Evolutionary conservation across 2,329 filamentous ascomycete genomes (phyloP), one percentile per base, ranked within the genome.

Genomic region (Calonectria hawksworthii): DNA sequence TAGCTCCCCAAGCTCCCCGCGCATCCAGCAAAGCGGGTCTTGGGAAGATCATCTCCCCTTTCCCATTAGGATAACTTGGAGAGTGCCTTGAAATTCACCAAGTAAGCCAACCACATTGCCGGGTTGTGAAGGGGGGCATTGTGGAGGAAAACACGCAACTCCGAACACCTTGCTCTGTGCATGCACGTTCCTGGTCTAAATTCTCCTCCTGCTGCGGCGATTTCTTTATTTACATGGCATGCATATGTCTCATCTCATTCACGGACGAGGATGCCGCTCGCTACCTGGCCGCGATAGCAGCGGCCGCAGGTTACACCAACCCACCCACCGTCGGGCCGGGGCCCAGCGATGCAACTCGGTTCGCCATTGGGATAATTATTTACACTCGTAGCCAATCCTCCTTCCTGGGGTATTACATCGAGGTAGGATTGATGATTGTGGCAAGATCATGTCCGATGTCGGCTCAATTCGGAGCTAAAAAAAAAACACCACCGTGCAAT

Each of bases 101-200:
- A 54, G 34, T 4, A 50, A 61, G 26, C 51, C 67, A 44, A 54
- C 52, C 23, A 38, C 56, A n/a, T 3, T 18, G 32, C 56, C 34
- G 56, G 56, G 14, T 61, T 38, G 26, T 2, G 6, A 63, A 26
- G 21, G 44, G 44, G 44, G 44, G 41, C 32, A 11, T 28, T 26
- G 41, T 47, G 41, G 44, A 50, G 52, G 56, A 50, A 51, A 51
- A 28, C 47, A 71, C 59, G 36, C 59, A 65, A 63, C 28, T 65
- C 30, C 9, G 26, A 28, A 44, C 47, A 51, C 38, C 38, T 38
- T 71, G 36, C 26, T n/a, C 28, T 44, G 26, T 23, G 23, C 47
- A 56, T 44, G 26, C 34, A 13, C 26, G 59, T 71, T 65, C 59
- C 68, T 71, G 47, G 47, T 21, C 68, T 65, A 65, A 71, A 21